Evolutionary conservation across 495 filamentous ascomycete species (phyloP), one percentile per base, ranked within the genome.

Genomic region (Penicillium arizonense): DNA sequence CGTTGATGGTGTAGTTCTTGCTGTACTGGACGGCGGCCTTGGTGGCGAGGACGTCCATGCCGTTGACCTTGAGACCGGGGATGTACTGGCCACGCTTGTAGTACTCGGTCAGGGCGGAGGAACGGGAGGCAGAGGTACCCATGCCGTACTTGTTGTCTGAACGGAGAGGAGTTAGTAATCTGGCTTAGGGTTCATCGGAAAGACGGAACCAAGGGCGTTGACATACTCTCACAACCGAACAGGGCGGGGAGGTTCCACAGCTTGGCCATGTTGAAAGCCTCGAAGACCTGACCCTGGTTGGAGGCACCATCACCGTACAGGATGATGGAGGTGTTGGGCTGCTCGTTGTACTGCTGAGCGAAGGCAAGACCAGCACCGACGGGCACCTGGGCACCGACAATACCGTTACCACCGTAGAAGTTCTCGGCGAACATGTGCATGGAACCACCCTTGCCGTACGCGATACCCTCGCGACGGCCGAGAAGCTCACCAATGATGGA

Each of bases 31-130:
- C 90, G 50, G 95, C 94, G 45, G 91, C 89, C 83, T 96, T 96
- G 71, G 96, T 94, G 58, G 94, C 94, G 47, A 98, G 89, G 61
- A 97, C 90, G 72, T 98, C 94, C 94, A 98, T 98, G 71, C 90
- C 94, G 78, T 98, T 98, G 70, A 98, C 90, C 81, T 97, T 98
- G 52, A 98, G 85, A 77, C 94, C 94, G 53, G 94, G 94, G 64
- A 98, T 98, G 81, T 97, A 98, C 79, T 98, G 94, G 56, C 94
- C 94, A 76, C 94, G 95, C 84, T 97, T 97, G 86, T 98, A 98
- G 87, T 98, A 98, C 72, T 98, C 95, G 67, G 94, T 97, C 60
- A 96, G 76, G 57, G 94, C 94, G 56, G 93, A 89, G 58, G 94
- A 88, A 62, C 94, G 91, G 68, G 89, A 87, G 55, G 94, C 94